Conservation (phyloP, 352 stramenopile genomes). For the Globisporangium cederbergense region DNA sequence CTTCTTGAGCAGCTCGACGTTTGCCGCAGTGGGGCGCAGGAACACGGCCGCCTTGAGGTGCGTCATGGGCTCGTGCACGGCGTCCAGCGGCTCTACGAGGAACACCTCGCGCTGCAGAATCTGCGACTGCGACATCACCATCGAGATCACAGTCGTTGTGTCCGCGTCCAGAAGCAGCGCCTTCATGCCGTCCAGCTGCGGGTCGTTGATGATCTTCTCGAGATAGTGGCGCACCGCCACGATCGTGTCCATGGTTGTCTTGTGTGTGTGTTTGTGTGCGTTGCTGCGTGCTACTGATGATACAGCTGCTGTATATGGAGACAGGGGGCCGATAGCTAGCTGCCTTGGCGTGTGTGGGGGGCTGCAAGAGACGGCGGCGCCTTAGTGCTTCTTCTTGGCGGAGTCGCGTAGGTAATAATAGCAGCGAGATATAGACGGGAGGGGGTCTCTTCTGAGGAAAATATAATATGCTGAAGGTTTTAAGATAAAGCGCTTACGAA, state of each 20-base stretch:
- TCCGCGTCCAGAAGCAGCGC: conserved; percentile 93
- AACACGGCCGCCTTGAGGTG: conserved; percentile 96
- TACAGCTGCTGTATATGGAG: background rate
- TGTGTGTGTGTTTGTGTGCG: conserved; percentile 1
- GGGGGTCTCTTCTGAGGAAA: background rate
- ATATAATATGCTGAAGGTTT: conserved; percentile 1
- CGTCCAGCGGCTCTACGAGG: conserved; percentile 91
- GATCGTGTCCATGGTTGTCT: conserved; percentile 63
- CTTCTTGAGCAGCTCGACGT: conserved; percentile 88
- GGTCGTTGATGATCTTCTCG: conserved; percentile 80
- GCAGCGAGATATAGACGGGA: background rate
- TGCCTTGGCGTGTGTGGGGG: background rate
- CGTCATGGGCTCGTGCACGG: conserved; percentile 79
- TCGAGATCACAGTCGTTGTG: conserved; percentile 94
- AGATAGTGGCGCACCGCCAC: conserved; percentile 67
- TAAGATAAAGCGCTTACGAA: background rate
- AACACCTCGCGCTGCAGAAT: conserved; percentile 96
- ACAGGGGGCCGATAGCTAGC: background rate
- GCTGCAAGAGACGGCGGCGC: background rate
- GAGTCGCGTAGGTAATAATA: conserved; percentile 4
- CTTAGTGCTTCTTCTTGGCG: background rate
- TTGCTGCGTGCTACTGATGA: no score
- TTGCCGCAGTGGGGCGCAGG: conserved; percentile 90
- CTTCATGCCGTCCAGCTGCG: conserved; percentile 94
- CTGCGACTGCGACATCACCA: conserved; percentile 95